Conservation (phyloP, 176 grass and related monocot genomes). For the Chloris gayana region DNA sequence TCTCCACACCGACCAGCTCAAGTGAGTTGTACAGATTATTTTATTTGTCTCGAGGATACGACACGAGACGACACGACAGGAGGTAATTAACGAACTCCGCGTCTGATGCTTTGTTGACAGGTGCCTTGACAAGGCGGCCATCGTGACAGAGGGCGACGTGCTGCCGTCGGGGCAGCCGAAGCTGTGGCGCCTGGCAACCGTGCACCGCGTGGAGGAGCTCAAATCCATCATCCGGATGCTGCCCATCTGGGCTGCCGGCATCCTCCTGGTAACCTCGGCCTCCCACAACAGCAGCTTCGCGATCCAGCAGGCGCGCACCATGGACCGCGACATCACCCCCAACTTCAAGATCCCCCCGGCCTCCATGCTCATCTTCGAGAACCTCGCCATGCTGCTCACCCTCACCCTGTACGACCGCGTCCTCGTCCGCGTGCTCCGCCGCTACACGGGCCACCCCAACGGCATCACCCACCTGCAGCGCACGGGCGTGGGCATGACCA, state of each 20-base stretch:
- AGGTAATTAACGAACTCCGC: neutral
- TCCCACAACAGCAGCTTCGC: conserved; percentile 78
- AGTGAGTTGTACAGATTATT: conserved; percentile 42
- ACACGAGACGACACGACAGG: no score
- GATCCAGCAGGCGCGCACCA: conserved; percentile 68
- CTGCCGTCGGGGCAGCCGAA: conserved; percentile 54
- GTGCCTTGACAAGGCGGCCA: conserved; percentile 77
- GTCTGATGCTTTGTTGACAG: conserved; percentile 11
- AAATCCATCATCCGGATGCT: conserved; percentile 83
- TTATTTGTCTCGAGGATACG: neutral
- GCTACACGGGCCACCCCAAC: conserved; percentile 38
- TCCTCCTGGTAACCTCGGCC: conserved; percentile 61
- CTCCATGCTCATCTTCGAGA: conserved; percentile 65
- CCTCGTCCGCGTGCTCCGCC: conserved; percentile 48
- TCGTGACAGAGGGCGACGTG: conserved; percentile 59
- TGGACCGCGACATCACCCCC: conserved; percentile 68
- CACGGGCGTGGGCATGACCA: conserved; percentile 63
- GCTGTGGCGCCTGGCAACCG: conserved; percentile 73
- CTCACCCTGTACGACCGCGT: conserved; percentile 62
- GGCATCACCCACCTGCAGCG: conserved; percentile 80
- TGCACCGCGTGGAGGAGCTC: conserved; percentile 88
- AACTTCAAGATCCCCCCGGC: conserved; percentile 71
- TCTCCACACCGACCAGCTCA: conserved; percentile 71
- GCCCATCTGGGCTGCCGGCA: conserved; percentile 75
- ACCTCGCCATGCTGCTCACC: conserved; percentile 52